Evolutionary conservation across 2,329 filamentous ascomycete species (phyloP).

Genomic region (Sphaerulina musiva): DNA sequence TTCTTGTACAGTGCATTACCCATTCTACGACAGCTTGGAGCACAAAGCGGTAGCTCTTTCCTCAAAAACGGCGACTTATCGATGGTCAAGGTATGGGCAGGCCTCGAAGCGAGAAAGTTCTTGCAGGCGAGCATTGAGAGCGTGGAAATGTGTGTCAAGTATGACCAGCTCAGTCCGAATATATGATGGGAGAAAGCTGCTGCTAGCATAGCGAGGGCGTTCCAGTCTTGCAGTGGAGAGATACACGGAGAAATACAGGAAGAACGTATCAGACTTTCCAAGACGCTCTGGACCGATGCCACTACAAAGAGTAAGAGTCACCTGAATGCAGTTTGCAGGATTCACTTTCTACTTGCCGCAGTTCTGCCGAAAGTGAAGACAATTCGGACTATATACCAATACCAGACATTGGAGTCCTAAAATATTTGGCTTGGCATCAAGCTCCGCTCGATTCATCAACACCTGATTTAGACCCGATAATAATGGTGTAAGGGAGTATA

Average conservation of each 20-base stretch:
- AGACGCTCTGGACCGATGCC: too few species aligned
- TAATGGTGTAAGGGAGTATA: too few species aligned
- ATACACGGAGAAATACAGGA: background rate
- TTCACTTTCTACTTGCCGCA: too few species aligned
- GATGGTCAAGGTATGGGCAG: slow-evolving; percentile 87
- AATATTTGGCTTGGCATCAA: too few species aligned
- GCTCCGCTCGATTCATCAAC: too few species aligned
- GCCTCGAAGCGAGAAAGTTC: slow-evolving; percentile 80
- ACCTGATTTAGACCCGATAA: too few species aligned
- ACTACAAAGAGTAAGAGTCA: too few species aligned
- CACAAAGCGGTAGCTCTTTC: slow-evolving; percentile 60
- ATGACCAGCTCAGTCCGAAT: slow-evolving; percentile 81
- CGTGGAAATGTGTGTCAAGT: slow-evolving; percentile 84
- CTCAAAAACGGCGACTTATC: slow-evolving; percentile 45
- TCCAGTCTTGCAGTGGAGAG: background rate
- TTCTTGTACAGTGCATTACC: slow-evolving; percentile 64
- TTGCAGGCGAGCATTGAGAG: slow-evolving; percentile 86
- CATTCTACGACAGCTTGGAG: slow-evolving; percentile 79
- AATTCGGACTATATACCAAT: too few species aligned
- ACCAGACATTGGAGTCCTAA: too few species aligned
- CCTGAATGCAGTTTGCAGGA: too few species aligned
- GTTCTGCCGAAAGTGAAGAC: too few species aligned
- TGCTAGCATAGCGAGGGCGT: background rate
- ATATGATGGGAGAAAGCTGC: slow-evolving; percentile 45
- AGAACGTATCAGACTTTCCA: too few species aligned